Conservation (phyloP, 345 rosid genomes). For the Pugionium dolabratum region DNA sequence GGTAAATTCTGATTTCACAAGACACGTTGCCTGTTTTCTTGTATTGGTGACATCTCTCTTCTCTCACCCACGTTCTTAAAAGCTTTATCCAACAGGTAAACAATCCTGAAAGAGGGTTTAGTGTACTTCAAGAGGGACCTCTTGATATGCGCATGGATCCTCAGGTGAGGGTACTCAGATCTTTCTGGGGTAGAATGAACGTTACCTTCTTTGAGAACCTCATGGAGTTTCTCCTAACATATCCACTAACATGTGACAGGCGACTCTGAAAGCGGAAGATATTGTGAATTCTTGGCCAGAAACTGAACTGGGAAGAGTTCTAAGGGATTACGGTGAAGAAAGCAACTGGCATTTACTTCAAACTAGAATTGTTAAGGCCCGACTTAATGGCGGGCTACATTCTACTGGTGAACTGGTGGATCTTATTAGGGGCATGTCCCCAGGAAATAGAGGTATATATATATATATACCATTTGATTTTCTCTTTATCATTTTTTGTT, state of each 20-base stretch:
- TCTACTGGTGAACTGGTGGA: conserved; percentile 74
- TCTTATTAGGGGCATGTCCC: conserved; percentile 55
- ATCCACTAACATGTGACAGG: conserved; percentile 55
- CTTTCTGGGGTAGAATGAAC: neutral
- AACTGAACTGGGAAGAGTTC: conserved; percentile 65
- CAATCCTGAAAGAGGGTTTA: conserved; percentile 86
- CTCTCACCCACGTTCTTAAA: neutral
- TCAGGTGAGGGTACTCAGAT: conserved; percentile 47
- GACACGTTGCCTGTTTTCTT: neutral
- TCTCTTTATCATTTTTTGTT: neutral
- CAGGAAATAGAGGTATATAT: conserved; percentile 53
- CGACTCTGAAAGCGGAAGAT: conserved; percentile 74
- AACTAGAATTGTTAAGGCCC: conserved; percentile 68
- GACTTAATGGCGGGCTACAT: conserved; percentile 73
- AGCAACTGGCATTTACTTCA: conserved; percentile 72
- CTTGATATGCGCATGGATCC: conserved; percentile 99
- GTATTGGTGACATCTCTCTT: neutral
- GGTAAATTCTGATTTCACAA: conserved; percentile 43
- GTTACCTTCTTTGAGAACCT: neutral
- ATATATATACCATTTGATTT: neutral
- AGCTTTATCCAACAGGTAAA: conserved; percentile 54
- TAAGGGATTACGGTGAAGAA: conserved; percentile 89
- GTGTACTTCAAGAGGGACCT: conserved; percentile 79
- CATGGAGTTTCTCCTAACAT: conserved; percentile 34
- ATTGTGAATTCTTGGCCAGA: conserved; percentile 89